phyloP scores from a whole-genome alignment of 1,284 basidiomycete genomes.

The Bjerkandera adusta region DNA sequence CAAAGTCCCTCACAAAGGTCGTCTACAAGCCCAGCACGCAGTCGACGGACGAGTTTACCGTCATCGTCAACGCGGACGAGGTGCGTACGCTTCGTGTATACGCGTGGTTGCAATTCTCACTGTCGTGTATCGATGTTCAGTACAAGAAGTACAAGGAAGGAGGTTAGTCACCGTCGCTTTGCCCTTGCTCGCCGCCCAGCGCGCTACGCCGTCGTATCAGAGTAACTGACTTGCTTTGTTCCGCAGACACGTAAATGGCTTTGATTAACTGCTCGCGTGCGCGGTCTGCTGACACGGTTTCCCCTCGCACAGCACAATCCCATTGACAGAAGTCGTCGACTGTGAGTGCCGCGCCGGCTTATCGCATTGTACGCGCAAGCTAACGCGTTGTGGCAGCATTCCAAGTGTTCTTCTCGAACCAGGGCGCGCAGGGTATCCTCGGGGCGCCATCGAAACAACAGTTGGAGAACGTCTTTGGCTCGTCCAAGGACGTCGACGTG shows the following conservation, averaged over 20 bases:
- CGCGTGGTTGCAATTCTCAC: slow-evolving; percentile 12
- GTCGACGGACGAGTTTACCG: slow-evolving; percentile 66
- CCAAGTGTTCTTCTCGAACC: slow-evolving; percentile 51
- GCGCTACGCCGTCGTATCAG: slow-evolving; percentile 23
- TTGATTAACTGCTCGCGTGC: slow-evolving; percentile 14
- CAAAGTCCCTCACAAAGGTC: slow-evolving; percentile 57
- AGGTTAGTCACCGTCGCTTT: slow-evolving; percentile 44
- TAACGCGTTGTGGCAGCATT: slow-evolving; percentile 34
- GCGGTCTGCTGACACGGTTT: slow-evolving; percentile 7
- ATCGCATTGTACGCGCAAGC: slow-evolving; percentile 27
- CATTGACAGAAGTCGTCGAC: slow-evolving; percentile 69
- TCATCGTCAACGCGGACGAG: slow-evolving; percentile 67
- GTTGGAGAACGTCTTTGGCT: slow-evolving; percentile 68
- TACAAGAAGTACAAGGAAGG: slow-evolving; percentile 77
- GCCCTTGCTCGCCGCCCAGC: slow-evolving; percentile 10
- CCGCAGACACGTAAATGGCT: slow-evolving; percentile 62
- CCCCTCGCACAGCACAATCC: slow-evolving; percentile 49
- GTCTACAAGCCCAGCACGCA: slow-evolving; percentile 74
- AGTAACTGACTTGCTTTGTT: neutral
- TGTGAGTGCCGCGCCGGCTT: slow-evolving; percentile 40
- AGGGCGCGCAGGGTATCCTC: slow-evolving; percentile 72
- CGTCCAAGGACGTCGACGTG: slow-evolving; percentile 64
- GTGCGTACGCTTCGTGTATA: slow-evolving; percentile 37
- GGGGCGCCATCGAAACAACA: slow-evolving; percentile 74
- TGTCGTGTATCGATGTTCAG: slow-evolving; percentile 36